Evolutionary conservation across 2,329 filamentous ascomycete species (phyloP).

Genomic region (Monosporascus sp.): DNA sequence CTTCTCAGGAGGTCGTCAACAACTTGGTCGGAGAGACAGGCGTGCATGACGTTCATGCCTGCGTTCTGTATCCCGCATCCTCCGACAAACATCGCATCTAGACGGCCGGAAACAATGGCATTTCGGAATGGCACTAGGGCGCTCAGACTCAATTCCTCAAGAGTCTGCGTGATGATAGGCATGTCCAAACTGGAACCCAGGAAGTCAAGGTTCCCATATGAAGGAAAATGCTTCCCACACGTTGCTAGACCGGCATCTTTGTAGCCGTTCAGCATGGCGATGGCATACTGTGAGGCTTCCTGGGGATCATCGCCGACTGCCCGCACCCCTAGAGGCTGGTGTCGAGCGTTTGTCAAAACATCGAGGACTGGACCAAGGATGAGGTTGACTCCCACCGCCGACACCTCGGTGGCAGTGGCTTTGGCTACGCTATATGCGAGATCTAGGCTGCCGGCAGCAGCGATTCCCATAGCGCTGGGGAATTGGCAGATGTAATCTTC

Average conservation of each 20-base stretch:
- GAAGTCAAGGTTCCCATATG: conserved; percentile 92
- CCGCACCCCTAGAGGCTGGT: conserved; percentile 84
- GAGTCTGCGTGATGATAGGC: conserved; percentile 89
- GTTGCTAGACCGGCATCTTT: conserved; percentile 85
- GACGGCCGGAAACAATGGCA: conserved; percentile 71
- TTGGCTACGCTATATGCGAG: conserved; percentile 87
- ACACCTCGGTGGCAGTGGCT: conserved; percentile 87
- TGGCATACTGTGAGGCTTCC: conserved; percentile 88
- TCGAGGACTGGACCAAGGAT: conserved; percentile 92
- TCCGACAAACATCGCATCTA: conserved; percentile 94
- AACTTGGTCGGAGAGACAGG: conserved; percentile 87
- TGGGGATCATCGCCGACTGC: conserved; percentile 91
- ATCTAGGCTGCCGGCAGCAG: conserved; percentile 81
- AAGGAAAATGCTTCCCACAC: conserved; percentile 94
- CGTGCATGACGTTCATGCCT: conserved; percentile 92
- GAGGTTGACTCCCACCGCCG: conserved; percentile 91
- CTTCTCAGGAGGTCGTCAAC: conserved; percentile 85
- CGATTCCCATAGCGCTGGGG: conserved; percentile 92
- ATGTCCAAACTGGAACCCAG: conserved; percentile 87
- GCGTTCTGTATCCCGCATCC: conserved; percentile 89
- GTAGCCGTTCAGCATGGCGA: conserved; percentile 87
- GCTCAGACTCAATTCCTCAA: conserved; percentile 88
- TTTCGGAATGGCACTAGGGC: conserved; percentile 89
- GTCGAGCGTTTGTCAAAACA: conserved; percentile 86
- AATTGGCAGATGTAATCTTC: conserved; percentile 95